Percentiles rank a stretch among this genome's conserved stretches.
Evolutionary conservation across 1,284 basidiomycete genomes (phyloP).

Genomic region (Papiliotrema terrestris): DNA sequence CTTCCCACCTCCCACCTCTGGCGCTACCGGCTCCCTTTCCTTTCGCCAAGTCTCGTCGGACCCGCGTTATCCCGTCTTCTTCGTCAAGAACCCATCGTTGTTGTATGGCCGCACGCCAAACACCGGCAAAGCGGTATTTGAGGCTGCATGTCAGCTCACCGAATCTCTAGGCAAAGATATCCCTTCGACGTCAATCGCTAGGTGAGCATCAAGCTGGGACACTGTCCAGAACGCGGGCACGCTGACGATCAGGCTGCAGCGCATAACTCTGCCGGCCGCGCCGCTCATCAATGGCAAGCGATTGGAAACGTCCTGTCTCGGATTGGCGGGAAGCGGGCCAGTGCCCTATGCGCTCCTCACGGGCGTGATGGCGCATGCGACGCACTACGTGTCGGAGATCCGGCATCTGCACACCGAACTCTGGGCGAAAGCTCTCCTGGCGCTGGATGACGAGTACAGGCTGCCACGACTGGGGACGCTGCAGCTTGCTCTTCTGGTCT

Average conservation of each 20-base stretch:
- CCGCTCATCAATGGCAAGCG: slow-evolving; percentile 35
- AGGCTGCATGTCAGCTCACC: slow-evolving; percentile 13
- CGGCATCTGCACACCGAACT: slow-evolving; percentile 26
- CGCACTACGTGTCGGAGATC: slow-evolving; percentile 26
- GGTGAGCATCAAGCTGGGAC: slow-evolving; percentile 4
- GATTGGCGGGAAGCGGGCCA: slow-evolving; percentile 10
- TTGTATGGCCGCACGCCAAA: slow-evolving; percentile 31
- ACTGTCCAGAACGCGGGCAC: no score
- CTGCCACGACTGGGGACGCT: slow-evolving; percentile 35
- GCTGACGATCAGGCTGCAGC: slow-evolving; percentile 14
- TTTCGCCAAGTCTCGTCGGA: slow-evolving; percentile 39
- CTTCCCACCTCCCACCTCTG: slow-evolving; percentile 2
- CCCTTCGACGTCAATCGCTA: slow-evolving; percentile 4
- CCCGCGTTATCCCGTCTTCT: slow-evolving; percentile 28
- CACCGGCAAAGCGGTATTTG: slow-evolving; percentile 17
- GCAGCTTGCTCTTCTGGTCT: slow-evolving; percentile 32
- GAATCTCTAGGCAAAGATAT: slow-evolving; percentile 5
- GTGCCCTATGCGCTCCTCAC: slow-evolving; percentile 33
- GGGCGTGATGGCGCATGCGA: slow-evolving; percentile 36
- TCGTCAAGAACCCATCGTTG: slow-evolving; percentile 31
- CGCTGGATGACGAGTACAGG: slow-evolving; percentile 42
- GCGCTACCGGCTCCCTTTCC: slow-evolving; percentile 4
- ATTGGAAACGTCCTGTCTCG: slow-evolving; percentile 18
- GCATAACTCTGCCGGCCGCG: slow-evolving; percentile 28
- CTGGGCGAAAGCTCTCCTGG: slow-evolving; percentile 30